A percentile compares a stretch with the other conserved stretches of the same genome.
phyloP scores from a whole-genome alignment of 1,139 yeast genomes.

The Pichia sp. region DNA sequence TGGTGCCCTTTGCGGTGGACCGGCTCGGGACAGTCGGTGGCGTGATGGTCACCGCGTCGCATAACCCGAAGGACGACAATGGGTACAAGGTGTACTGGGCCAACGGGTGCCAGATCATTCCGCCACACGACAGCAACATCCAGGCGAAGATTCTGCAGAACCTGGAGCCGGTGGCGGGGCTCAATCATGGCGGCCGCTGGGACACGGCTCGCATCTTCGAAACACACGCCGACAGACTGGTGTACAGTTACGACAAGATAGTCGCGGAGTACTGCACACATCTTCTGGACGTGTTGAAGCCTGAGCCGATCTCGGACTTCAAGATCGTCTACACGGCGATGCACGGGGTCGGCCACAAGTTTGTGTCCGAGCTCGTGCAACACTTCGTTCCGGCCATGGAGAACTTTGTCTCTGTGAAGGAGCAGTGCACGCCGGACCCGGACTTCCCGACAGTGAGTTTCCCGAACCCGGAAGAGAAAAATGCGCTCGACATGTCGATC shows the following conservation, averaged over 20 bases:
- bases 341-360: slow-evolving; percentile 85
- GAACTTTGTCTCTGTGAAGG: slow-evolving; percentile 38
- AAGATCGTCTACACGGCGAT: slow-evolving; percentile 83
- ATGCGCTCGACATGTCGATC: slow-evolving; percentile 77
- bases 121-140: slow-evolving; percentile 79
- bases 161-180: slow-evolving; percentile 63
- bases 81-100: slow-evolving; percentile 93
- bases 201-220: slow-evolving; percentile 39
- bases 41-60: slow-evolving; percentile 95
- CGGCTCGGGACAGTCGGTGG: slow-evolving; percentile 65
- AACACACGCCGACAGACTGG: slow-evolving; percentile 15
- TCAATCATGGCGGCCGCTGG: slow-evolving; percentile 39
- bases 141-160: slow-evolving; percentile 60
- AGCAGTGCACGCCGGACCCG: slow-evolving; percentile 77
- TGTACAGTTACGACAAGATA: slow-evolving; percentile 30
- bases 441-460: slow-evolving; percentile 78
- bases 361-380: slow-evolving; percentile 33
- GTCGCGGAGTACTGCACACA: slow-evolving; percentile 35
- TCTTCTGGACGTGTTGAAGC: slow-evolving; percentile 34
- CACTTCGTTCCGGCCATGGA: background rate
- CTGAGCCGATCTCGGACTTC: slow-evolving; percentile 24
- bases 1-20: slow-evolving; percentile 86
- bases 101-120: slow-evolving; percentile 93
- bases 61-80: slow-evolving; percentile 88
- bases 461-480: slow-evolving; percentile 95